Evolutionary conservation across 2,329 filamentous ascomycete genomes (phyloP).

Genomic region (Sphaceloma murrayae): DNA sequence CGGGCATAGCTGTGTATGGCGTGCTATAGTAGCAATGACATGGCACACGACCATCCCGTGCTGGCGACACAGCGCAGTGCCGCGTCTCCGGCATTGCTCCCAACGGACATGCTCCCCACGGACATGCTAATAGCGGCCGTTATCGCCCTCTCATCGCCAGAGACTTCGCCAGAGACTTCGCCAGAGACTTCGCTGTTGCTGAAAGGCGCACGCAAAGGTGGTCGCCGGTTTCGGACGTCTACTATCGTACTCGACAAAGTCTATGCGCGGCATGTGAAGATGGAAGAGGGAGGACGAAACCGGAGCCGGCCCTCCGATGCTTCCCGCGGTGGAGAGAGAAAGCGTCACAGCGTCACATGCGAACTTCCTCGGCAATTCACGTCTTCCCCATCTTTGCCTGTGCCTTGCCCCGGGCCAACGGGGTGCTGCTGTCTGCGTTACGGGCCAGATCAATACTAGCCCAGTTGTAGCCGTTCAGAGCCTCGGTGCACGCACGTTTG

Average conservation of each 20-base stretch:
- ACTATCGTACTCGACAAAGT: neutral
- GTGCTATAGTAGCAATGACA: no score
- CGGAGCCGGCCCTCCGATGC: constrained; percentile 1
- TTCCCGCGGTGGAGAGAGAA: neutral
- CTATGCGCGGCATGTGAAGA: constrained; percentile 11
- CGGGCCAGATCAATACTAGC: neutral
- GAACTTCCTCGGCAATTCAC: constrained; percentile 14
- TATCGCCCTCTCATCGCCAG: no score
- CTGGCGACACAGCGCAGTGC: no score
- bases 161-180: no score
- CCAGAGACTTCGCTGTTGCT: no score
- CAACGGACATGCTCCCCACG: no score
- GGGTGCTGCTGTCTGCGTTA: constrained; percentile 10
- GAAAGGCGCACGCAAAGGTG: no score
- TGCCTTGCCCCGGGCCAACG: constrained; percentile 6
- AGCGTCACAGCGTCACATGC: constrained; percentile 16
- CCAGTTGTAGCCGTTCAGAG: constrained; percentile 13
- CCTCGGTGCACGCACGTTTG: constrained; percentile 16
- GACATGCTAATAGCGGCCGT: no score
- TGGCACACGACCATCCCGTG: no score
- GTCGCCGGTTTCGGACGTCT: no score
- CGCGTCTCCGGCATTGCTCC: no score
- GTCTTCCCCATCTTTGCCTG: constrained; percentile 3
- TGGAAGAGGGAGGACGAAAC: constrained; percentile 9
- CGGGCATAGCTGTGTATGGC: no score